Evolutionary conservation across 2,329 filamentous ascomycete genomes (phyloP).

Genomic region (Gnomoniopsis sp.): DNA sequence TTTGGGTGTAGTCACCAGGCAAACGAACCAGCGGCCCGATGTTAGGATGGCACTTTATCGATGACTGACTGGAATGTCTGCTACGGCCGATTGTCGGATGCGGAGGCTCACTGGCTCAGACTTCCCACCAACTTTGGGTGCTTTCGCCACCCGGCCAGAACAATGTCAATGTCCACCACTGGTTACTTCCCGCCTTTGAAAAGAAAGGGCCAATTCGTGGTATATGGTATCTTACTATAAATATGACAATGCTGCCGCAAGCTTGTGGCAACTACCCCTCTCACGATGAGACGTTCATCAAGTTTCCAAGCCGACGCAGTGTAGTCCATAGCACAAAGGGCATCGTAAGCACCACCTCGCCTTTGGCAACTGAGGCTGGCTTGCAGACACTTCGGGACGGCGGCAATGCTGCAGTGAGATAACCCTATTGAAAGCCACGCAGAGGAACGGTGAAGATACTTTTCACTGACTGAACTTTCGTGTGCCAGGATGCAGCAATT

Average conservation of each 20-base stretch:
- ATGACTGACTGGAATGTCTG: too few relatives aligned
- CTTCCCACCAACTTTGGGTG: too few relatives aligned
- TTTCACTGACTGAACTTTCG: slow-evolving; percentile 7
- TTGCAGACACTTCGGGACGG: slow-evolving; percentile 75
- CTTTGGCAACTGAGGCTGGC: slow-evolving; percentile 81
- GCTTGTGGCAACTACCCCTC: slow-evolving; percentile 16
- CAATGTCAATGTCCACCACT: too few relatives aligned
- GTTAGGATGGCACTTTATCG: too few relatives aligned
- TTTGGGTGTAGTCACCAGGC: too few relatives aligned
- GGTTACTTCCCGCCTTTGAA: too few relatives aligned
- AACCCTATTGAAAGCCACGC: not conserved
- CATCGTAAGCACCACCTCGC: slow-evolving; percentile 85
- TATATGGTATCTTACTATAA: too few relatives aligned
- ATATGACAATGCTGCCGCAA: not conserved
- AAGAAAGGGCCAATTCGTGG: too few relatives aligned
- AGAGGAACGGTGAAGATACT: not conserved
- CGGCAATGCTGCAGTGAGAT: slow-evolving; percentile 82
- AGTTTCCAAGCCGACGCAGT: slow-evolving; percentile 68
- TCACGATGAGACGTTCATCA: slow-evolving; percentile 19
- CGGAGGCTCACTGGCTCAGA: too few relatives aligned
- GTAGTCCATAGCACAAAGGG: slow-evolving; percentile 89
- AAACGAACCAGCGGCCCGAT: too few relatives aligned
- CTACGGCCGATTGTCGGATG: too few relatives aligned
- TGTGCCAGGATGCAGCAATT: slow-evolving; percentile 76
- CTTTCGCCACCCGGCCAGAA: too few relatives aligned